Conservation (phyloP, 306 rosid species). For the Glycine tomentella region DNA sequence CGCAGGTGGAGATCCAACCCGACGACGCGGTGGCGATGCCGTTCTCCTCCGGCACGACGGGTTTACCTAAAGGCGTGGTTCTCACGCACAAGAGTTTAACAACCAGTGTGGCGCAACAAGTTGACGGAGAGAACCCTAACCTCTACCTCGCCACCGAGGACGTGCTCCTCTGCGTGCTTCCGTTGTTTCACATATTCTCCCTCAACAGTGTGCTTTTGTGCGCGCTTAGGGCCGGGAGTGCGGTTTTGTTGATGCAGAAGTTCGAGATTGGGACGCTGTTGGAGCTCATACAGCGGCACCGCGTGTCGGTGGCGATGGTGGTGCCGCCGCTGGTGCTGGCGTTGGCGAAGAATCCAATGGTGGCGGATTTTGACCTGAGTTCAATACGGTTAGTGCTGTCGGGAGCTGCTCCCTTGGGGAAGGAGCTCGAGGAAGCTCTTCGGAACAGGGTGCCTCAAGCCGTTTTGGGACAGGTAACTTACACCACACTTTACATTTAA, state of each 20-base stretch:
- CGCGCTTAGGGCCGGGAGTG: conserved; percentile 73
- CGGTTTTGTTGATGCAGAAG: conserved; percentile 73
- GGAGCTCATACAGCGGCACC: conserved; percentile 58
- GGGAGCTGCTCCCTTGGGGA: conserved; percentile 92
- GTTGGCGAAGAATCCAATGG: conserved; percentile 74
- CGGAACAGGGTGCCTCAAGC: conserved; percentile 72
- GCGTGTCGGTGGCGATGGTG: conserved; percentile 78
- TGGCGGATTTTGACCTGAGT: conserved; percentile 70
- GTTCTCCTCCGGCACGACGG: conserved; percentile 93
- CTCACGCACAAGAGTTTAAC: conserved; percentile 75
- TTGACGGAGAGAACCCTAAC: conserved; percentile 89
- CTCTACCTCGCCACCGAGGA: conserved; percentile 62
- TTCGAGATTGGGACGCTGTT: conserved; percentile 77
- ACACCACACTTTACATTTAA: too few species aligned
- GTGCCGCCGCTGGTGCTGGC: conserved; percentile 92
- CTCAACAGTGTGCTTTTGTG: conserved; percentile 69
- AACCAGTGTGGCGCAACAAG: conserved; percentile 90
- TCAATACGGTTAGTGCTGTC: conserved; percentile 71
- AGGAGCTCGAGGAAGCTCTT: conserved; percentile 82
- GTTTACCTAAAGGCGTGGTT: conserved; percentile 83
- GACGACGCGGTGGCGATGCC: conserved; percentile 79
- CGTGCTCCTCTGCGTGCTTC: conserved; percentile 82
- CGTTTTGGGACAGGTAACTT: conserved; percentile 71
- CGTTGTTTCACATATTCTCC: conserved; percentile 82
- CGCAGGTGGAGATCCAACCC: conserved; percentile 48